Base-by-base conservation (phyloP, 164 flowering plant species). In the Aristolochia californica region DNA sequence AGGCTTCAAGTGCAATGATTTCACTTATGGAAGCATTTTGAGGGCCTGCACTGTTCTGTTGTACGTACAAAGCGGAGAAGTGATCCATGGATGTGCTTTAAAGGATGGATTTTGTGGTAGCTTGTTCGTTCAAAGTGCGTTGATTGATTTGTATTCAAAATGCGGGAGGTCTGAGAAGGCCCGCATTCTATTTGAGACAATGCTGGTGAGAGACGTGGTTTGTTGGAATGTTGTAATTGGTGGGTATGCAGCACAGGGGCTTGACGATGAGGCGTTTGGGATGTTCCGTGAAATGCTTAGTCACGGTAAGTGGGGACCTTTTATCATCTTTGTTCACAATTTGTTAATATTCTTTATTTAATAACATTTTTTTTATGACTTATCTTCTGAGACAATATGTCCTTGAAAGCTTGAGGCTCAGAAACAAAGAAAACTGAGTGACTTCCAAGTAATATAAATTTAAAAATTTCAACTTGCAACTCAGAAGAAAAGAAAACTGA, bases 171-270 rank as follows among this genome's bases (percentile, higher is more conserved):
- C 85, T 72, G 77, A 72, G 56, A 85, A 81, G 68, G 91, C 96
- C 1, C 34, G 71, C 52, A 40, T 13, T 51, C 61, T 80, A 52
- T 87, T 87, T 72, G 76, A 76, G 55, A 48, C 13, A 15, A 81
- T 83, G 81, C 15, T 48, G 16, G 43, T 60, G 15, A 78, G 76
- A 62, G 88, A 87, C 58, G 43, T 80, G 60, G 91, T 84, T 53
- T 76, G 77, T 43, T 87, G 91, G 96, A 87, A 84, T 72, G 70
- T 72, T 0, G 63, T 87, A 72, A 76, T 87, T 66, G 78, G 84
- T 53, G 96, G 91, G 4, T 80, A 68, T 65, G 81, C 79, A 30
- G 65, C 52, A 51, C 82, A 75, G 56, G 83, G 79, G 5, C 69
- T 77, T 57, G 48, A 45, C 4, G 66, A 63, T 53, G 74, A 72